Base-by-base conservation (phyloP, 306 rosid species). In the Vigna reflexopilosa region DNA sequence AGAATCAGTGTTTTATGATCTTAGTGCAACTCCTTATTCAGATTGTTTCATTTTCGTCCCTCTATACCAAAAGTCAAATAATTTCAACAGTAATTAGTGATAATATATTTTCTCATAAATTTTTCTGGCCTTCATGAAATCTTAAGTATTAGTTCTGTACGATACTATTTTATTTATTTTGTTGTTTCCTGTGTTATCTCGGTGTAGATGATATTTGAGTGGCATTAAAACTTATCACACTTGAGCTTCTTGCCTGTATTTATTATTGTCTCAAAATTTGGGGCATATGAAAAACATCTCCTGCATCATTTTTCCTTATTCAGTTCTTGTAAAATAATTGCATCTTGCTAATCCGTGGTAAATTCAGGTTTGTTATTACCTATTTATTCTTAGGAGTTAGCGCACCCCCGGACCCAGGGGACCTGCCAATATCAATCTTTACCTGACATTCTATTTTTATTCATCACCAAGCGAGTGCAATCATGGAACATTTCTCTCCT, bases 391-490 rank as follows among this genome's bases (percentile, higher is more conserved):
- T 73, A 26, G 50, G 54, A 17, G 40, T 77, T 80, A 17, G 65
- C 44, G 62, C 73, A 58, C 57, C 14, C 49, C 14, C 49, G 68
- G 54, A 49, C 61, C 61, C 61, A 55, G n/a, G 48, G 72, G 48
- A 74, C 72, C 62, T 54, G 34, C 36, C 30, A 22, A 32, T 32
- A 51, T 24, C 52, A 6, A 61, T 51, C 72, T 74, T 30, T 56
- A 40, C 12, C 47, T 77, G 66, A 38, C 82, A 64, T 73, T 67
- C 44, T 73, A 45, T 45, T 45, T 11, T 14, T 45, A 38, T 80
- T 56, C 75, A 58, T 70, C 66, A 55, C 51, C 58, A 82, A 67
- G 74, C 74, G 22, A 16, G 82, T 65, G 47, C 69, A 72, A 81
- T 73, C 70, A 52, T 80, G 54, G 7, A 55, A 69, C 30, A 19